Conservation (phyloP, 192 early-diverging fungal species). For the Phycomyces blakesleeanus region DNA sequence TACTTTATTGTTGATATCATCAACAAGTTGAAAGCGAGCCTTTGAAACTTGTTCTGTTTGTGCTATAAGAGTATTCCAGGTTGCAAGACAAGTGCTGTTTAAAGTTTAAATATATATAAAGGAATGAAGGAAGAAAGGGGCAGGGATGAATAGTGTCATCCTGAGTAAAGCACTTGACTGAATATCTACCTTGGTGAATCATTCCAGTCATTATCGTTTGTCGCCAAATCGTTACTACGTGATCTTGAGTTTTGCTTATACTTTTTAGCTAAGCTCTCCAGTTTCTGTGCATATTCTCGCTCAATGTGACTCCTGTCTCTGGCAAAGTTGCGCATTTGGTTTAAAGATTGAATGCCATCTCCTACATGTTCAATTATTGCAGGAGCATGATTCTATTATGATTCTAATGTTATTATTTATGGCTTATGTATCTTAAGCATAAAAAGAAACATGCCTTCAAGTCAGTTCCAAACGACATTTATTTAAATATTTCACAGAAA, state of each 20-base stretch:
- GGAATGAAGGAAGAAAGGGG: no score
- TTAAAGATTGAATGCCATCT: slow-evolving; percentile 56
- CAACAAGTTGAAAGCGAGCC: slow-evolving; percentile 45
- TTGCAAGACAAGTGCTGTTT: slow-evolving; percentile 48
- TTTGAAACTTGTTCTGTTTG: slow-evolving; percentile 53
- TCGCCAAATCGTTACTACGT: slow-evolving; percentile 3
- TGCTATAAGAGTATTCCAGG: slow-evolving; percentile 58
- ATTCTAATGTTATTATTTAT: no score
- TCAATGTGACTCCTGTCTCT: slow-evolving; percentile 68
- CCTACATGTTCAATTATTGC: slow-evolving; percentile 47
- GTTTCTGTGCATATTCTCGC: slow-evolving; percentile 62
- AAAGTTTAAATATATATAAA: neutral
- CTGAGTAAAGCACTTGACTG: neutral
- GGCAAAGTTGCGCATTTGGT: slow-evolving; percentile 67
- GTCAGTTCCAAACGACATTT: no score
- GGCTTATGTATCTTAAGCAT: no score
- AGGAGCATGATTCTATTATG: slow-evolving; percentile 49
- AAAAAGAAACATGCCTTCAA: no score
- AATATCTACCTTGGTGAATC: slow-evolving; percentile 39
- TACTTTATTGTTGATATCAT: slow-evolving; percentile 47
- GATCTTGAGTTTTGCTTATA: slow-evolving; percentile 48
- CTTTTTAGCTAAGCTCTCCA: slow-evolving; percentile 60
- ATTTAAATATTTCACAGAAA: no score
- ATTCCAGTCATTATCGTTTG: slow-evolving; percentile 21
- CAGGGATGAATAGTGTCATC: neutral